Evolutionary conservation across 495 filamentous ascomycete species (phyloP), one percentile per base, ranked within the genome.

Genomic region (Hamigera avellanea): DNA sequence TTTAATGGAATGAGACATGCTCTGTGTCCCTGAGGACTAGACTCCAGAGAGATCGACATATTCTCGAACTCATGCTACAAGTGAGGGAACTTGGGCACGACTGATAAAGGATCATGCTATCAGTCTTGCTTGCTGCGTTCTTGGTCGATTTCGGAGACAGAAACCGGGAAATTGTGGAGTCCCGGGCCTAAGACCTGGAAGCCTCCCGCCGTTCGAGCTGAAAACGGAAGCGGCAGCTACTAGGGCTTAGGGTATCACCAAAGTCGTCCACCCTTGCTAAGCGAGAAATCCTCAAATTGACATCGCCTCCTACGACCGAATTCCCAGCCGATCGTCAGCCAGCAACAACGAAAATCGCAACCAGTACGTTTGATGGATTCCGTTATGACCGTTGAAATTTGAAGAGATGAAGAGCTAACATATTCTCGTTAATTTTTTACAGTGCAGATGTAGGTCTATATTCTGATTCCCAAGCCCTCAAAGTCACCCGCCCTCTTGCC

Each of bases 381-480:
- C 37, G 19, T 40, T 14, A 30, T 35, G 43, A 33, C 35, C 37
- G 30, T 45, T 31, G n/a, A n/a, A 36, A 48, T 26, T 31, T 43
- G 35, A 12, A 19, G 31, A 41, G 42, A 43, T 46, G 12, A 33
- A 29, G 23, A 50, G 53, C 64, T 66, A 58, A 66, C 56, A 46
- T 53, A 36, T 44, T 37, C 39, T 54, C 62, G 56, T 63, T 56
- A 53, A 56, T 56, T 61, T 33, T 46, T 59, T 61, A 52, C 48
- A 85, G 80, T 85, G 82, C 81, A 85, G 73, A 83, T 83, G 79
- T 83, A 73, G 69, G 79, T 67, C 40, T 30, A 31, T 26, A 16
- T 57, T 42, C 40, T 44, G 15, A 50, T 48, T 29, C 36, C 33
- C 17, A 19, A 37, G 14, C 5, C 27, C 36, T 26, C 36, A 17